Percentiles rank a stretch among this genome's conserved stretches.
phyloP scores from a whole-genome alignment of 257 asterid species.

The Solanum rostratum region DNA sequence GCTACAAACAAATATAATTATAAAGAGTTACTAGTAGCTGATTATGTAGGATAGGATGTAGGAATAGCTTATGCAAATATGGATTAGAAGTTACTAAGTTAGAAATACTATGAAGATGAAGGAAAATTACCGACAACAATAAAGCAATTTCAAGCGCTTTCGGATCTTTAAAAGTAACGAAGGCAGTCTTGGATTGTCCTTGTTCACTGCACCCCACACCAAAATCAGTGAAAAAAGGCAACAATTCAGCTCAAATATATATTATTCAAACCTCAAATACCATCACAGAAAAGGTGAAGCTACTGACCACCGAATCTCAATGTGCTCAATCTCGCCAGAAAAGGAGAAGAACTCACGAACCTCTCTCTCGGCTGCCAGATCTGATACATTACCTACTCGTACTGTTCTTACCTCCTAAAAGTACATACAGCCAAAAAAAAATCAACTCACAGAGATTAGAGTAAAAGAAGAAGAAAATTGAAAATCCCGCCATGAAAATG shows the following conservation, averaged over 20 bases:
- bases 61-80: not conserved
- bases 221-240: not conserved
- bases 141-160: constrained; percentile 90
- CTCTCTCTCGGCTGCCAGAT: constrained; percentile 89
- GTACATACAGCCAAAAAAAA: not conserved
- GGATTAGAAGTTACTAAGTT: not conserved
- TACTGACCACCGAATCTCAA: constrained; percentile 67
- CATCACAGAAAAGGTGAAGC: not conserved
- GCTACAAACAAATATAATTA: not conserved
- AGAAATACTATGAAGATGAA: not conserved
- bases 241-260: not conserved
- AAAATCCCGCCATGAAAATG: not conserved
- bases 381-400: constrained; percentile 59
- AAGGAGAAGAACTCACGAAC: constrained; percentile 90
- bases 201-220: constrained; percentile 42
- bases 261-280: not conserved
- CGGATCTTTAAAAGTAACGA: constrained; percentile 84
- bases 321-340: constrained; percentile 82
- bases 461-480: not conserved
- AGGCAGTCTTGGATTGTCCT: constrained; percentile 56
- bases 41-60: not conserved
- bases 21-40: not conserved
- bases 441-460: not conserved
- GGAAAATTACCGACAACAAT: constrained; percentile 55
- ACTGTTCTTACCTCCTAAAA: constrained; percentile 40